phyloP scores from a whole-genome alignment of 164 flowering plant genomes.

The Litsea cubeba region DNA sequence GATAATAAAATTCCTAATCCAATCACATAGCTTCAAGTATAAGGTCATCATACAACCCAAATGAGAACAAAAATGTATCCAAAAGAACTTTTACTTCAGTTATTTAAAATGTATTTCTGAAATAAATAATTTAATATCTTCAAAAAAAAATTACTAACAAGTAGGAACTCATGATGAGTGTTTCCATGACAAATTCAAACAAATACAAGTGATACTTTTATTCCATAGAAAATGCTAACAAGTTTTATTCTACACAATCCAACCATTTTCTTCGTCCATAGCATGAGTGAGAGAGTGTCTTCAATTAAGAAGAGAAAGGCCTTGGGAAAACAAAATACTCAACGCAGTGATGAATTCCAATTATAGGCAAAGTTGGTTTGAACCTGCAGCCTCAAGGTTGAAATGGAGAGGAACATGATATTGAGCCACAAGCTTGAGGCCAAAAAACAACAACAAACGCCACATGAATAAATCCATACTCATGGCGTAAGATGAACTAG shows the following conservation, averaged over 20 bases:
- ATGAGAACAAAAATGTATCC: too few species aligned
- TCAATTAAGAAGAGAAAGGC: neutral
- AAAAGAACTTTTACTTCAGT: too few species aligned
- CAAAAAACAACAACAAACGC: neutral
- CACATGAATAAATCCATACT: neutral
- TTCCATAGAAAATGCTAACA: neutral
- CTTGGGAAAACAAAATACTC: neutral
- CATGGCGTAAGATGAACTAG: constrained; percentile 14
- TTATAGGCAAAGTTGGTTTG: neutral
- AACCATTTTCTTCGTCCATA: neutral
- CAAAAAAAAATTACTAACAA: too few species aligned
- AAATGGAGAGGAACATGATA: neutral
- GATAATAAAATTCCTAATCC: too few species aligned
- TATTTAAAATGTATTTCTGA: too few species aligned
- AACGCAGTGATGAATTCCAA: neutral
- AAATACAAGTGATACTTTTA: neutral
- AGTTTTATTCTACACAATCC: constrained; percentile 1
- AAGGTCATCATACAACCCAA: too few species aligned
- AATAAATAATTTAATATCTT: too few species aligned
- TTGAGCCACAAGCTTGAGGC: neutral
- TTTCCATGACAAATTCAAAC: neutral
- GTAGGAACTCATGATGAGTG: too few species aligned
- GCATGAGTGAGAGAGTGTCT: neutral
- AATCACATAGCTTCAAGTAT: too few species aligned
- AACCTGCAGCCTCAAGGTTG: neutral